Conservation (phyloP, 495 filamentous ascomycete genomes). For the Rostrohypoxylon terebratum region DNA sequence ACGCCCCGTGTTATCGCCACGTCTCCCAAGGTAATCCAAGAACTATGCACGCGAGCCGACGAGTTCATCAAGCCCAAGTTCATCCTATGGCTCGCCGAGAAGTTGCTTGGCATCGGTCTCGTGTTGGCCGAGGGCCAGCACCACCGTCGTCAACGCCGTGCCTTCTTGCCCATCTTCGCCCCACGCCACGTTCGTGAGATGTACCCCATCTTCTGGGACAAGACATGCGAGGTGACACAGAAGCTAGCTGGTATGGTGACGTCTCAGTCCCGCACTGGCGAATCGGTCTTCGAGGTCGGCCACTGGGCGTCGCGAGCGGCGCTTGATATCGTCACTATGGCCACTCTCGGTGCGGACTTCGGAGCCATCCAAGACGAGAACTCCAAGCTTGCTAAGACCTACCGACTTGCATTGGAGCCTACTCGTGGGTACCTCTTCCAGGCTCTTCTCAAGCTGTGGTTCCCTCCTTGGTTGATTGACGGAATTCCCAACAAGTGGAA, state of each 20-base stretch:
- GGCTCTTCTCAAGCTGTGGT: conserved; percentile 19
- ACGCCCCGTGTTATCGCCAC: conserved; percentile 67
- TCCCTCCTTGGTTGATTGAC: conserved; percentile 22
- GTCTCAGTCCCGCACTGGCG: conserved; percentile 3
- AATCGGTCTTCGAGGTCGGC: conserved; percentile 19
- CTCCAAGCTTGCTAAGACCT: conserved; percentile 19
- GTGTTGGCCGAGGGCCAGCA: conserved; percentile 76
- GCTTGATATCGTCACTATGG: conserved; percentile 26
- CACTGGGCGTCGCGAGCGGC: conserved; percentile 15
- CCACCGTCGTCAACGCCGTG: conserved; percentile 73
- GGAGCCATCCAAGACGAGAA: conserved; percentile 20
- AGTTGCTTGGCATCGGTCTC: conserved; percentile 68
- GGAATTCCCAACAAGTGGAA: conserved; percentile 23
- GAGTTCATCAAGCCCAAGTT: conserved; percentile 71
- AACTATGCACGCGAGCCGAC: conserved; percentile 68
- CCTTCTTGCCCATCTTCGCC: conserved; percentile 73
- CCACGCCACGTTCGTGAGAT: conserved; percentile 77
- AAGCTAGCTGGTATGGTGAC: conserved; percentile 23
- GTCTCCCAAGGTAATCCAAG: conserved; percentile 63
- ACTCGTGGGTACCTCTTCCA: conserved; percentile 18
- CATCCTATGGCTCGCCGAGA: conserved; percentile 60
- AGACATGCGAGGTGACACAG: conserved; percentile 47
- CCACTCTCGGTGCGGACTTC: conserved; percentile 19
- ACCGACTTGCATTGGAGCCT: conserved; percentile 17
- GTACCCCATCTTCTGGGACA: conserved; percentile 75